Percentiles rank a stretch among this genome's conserved stretches.
phyloP scores from a whole-genome alignment of 768 basidiomycete species.

The Xanthoconium stramineum region DNA sequence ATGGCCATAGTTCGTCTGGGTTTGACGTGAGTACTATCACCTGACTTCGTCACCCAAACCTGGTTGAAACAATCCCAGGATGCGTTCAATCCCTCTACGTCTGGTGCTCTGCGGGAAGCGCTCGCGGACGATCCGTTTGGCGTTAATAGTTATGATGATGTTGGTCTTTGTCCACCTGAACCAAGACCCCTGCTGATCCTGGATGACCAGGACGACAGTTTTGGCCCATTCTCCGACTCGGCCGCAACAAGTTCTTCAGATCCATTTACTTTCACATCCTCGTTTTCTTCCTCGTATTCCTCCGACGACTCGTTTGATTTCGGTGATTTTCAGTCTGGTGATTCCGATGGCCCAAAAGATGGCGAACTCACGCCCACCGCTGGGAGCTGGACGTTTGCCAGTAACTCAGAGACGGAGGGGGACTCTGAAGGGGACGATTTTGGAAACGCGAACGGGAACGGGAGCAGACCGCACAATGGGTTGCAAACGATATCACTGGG shows the following conservation, averaged over 20 bases:
- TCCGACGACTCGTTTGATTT: constrained; percentile 76
- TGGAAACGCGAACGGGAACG: constrained; percentile 8
- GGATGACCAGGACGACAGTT: constrained; percentile 55
- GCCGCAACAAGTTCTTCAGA: constrained; percentile 46
- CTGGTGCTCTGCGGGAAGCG: constrained; percentile 31
- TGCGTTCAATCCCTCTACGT: constrained; percentile 43
- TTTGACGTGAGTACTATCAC: constrained; percentile 51
- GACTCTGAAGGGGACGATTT: constrained; percentile 34
- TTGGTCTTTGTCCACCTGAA: constrained; percentile 22
- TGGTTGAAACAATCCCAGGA: constrained; percentile 36
- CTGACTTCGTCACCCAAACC: not conserved
- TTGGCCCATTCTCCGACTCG: constrained; percentile 78
- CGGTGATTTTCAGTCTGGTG: constrained; percentile 69
- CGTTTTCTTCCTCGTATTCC: constrained; percentile 51
- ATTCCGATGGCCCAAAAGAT: constrained; percentile 27
- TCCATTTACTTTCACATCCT: constrained; percentile 49
- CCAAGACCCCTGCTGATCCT: not conserved
- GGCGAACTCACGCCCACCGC: constrained; percentile 60
- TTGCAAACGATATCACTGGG: constrained; percentile 29
- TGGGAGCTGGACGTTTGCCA: constrained; percentile 70
- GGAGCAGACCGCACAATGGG: constrained; percentile 13
- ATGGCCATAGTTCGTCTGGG: constrained; percentile 45
- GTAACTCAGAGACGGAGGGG: constrained; percentile 32
- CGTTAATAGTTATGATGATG: constrained; percentile 46
- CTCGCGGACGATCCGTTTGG: constrained; percentile 51